These are phyloP conservation scores for Cytospora leucostoma DNA, from an alignment of 2,329 filamentous ascomycete species.

Conservation along the genomic window DNA sequence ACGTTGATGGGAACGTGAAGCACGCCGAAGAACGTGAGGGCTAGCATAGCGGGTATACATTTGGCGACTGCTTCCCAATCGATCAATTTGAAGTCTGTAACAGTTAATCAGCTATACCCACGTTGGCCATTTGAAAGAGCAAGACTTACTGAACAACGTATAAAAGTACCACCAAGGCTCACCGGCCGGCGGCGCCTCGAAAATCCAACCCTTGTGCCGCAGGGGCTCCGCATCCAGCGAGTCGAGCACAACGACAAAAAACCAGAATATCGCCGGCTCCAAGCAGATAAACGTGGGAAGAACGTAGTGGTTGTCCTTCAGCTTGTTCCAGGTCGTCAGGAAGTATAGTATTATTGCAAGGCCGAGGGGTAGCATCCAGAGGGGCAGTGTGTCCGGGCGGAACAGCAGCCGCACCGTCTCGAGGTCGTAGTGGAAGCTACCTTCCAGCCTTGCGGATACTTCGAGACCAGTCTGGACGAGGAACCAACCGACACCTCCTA, in stretches of 20 bases:
- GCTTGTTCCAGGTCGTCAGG: slow-evolving; percentile 51
- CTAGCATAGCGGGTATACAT: slow-evolving; percentile 91
- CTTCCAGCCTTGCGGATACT: slow-evolving; percentile 85
- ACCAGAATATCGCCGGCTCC: slow-evolving; percentile 77
- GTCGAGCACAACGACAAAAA: slow-evolving; percentile 70
- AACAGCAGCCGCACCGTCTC: slow-evolving; percentile 76
- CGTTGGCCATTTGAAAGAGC: neutral
- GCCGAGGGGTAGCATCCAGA: slow-evolving; percentile 80
- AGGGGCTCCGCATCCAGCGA: slow-evolving; percentile 67
- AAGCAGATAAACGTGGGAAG: slow-evolving; percentile 82
- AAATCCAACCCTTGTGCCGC: slow-evolving; percentile 83
- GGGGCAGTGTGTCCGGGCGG: slow-evolving; percentile 69
- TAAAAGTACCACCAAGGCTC: slow-evolving; percentile 99
- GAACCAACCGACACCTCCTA: slow-evolving; percentile 96
- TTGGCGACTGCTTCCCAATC: slow-evolving; percentile 82
- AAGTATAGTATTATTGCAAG: slow-evolving; percentile 73
- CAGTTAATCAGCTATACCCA: slow-evolving; percentile 29
- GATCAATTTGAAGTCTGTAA: slow-evolving; percentile 73
- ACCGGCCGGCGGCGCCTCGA: slow-evolving; percentile 77
- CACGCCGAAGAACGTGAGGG: slow-evolving; percentile 94
- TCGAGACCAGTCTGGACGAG: slow-evolving; percentile 88
- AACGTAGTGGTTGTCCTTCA: slow-evolving; percentile 76
- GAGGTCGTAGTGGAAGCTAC: slow-evolving; percentile 79
- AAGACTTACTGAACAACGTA: slow-evolving; percentile 78
- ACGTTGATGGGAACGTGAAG: slow-evolving; percentile 98